Percentiles rank a stretch among this genome's conserved stretches.
These are phyloP conservation scores for Panus rudis DNA, from an alignment of 768 basidiomycete species.

Conservation along the genomic window DNA sequence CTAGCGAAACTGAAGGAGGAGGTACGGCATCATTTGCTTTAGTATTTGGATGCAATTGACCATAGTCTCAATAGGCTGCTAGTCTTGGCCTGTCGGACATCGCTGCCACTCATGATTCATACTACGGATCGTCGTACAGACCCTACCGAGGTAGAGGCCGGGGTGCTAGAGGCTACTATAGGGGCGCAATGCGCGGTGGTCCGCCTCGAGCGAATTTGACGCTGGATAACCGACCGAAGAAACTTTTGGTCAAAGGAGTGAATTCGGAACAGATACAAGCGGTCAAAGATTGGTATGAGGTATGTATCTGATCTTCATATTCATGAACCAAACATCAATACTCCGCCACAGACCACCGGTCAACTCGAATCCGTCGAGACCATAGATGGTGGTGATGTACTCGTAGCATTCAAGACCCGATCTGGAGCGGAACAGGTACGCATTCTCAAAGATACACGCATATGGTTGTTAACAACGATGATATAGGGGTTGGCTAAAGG, in stretches of 20 bases:
- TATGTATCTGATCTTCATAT: slow-evolving; percentile 21
- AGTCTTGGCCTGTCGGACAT: slow-evolving; percentile 61
- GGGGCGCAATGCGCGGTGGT: slow-evolving; percentile 58
- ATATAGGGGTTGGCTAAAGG: slow-evolving; percentile 68
- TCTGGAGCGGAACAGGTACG: slow-evolving; percentile 71
- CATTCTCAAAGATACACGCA: slow-evolving; percentile 1
- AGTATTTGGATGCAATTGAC: slow-evolving; percentile 2
- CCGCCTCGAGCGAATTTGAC: slow-evolving; percentile 72
- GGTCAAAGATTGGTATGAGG: slow-evolving; percentile 82
- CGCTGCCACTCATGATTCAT: slow-evolving; percentile 24
- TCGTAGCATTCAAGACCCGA: slow-evolving; percentile 68
- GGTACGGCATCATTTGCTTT: slow-evolving; percentile 33
- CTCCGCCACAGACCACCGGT: slow-evolving; percentile 47
- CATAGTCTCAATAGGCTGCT: slow-evolving; percentile 44
- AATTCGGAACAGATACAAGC: slow-evolving; percentile 47
- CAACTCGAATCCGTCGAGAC: slow-evolving; percentile 61
- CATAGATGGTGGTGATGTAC: slow-evolving; percentile 46
- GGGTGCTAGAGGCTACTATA: slow-evolving; percentile 52
- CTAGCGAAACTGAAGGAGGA: slow-evolving; percentile 75
- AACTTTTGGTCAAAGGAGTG: slow-evolving; percentile 67
- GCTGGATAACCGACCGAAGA: slow-evolving; percentile 84
- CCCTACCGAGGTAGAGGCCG: slow-evolving; percentile 63
- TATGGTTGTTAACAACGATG: too few relatives aligned
- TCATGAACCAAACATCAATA: slow-evolving; percentile 6
- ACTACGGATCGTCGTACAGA: slow-evolving; percentile 28